phyloP scores from a whole-genome alignment of 306 rosid species.

The Cucurbita pepo region DNA sequence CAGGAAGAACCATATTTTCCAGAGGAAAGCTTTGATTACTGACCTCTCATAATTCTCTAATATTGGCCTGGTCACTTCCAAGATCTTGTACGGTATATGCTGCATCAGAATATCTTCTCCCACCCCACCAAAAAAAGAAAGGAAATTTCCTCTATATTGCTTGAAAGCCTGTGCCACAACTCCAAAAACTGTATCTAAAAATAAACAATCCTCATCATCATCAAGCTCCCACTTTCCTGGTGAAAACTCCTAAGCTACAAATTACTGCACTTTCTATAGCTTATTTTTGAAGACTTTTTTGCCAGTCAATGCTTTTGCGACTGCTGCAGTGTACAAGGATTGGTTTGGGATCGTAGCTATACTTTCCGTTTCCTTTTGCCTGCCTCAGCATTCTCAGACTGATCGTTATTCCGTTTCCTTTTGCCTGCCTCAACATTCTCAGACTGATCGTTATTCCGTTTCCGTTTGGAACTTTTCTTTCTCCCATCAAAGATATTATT shows the following conservation, averaged over 20 bases:
- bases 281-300: neutral
- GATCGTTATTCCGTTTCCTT: neutral
- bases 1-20: neutral
- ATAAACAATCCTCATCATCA: neutral
- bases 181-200: neutral
- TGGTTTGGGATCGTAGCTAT: neutral
- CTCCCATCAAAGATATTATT: slow-evolving; percentile 20
- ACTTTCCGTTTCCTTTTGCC: neutral
- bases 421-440: neutral
- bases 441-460: neutral
- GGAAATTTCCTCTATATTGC: neutral
- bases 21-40: neutral
- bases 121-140: neutral
- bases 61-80: neutral
- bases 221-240: neutral
- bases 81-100: neutral
- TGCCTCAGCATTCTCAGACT: neutral
- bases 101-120: neutral
- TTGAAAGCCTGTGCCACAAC: neutral
- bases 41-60: neutral
- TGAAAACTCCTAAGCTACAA: neutral
- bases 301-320: neutral
- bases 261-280: neutral
- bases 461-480: slow-evolving; percentile 18
- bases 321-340: neutral